A percentile compares a stretch with the other conserved stretches of the same genome.
Conservation (phyloP, 2,329 filamentous ascomycete genomes). For the Didymella segeticola region DNA sequence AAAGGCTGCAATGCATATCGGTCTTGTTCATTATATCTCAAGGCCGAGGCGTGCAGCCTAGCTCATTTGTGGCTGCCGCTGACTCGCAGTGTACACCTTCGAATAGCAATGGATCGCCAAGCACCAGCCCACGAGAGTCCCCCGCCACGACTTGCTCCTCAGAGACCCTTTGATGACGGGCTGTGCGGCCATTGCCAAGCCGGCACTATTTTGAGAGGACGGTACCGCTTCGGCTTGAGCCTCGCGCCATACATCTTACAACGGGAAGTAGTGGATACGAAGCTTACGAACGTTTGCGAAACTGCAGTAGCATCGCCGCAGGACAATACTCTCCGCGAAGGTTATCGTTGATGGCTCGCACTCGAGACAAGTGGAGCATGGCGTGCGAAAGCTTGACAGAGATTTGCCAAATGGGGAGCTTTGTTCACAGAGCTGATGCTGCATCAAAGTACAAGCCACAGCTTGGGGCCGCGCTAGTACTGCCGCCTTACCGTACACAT, state of each 20-base stretch:
- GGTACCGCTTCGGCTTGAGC: constrained; percentile 9
- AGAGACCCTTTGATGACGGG: background rate
- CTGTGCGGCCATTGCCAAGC: constrained; percentile 7
- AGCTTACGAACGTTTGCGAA: background rate
- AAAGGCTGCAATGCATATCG: background rate
- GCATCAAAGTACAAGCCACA: constrained; percentile 15
- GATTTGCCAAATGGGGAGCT: constrained; percentile 1
- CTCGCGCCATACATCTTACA: constrained; percentile 11
- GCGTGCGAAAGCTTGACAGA: background rate
- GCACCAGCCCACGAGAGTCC: constrained; percentile 4
- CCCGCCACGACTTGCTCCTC: background rate
- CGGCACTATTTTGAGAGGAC: constrained; percentile 11
- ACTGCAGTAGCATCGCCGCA: background rate
- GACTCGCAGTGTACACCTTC: background rate
- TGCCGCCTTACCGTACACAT: constrained; percentile 26
- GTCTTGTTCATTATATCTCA: background rate
- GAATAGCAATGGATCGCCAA: constrained; percentile 10
- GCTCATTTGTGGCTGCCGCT: background rate
- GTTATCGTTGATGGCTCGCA: background rate
- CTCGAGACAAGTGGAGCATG: background rate
- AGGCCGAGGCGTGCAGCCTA: background rate
- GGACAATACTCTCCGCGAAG: background rate
- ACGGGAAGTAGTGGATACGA: background rate
- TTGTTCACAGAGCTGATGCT: constrained; percentile 10
- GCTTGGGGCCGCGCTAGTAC: constrained; percentile 15